Conservation (phyloP, 352 stramenopile species). For the Phytopythium vexans region DNA sequence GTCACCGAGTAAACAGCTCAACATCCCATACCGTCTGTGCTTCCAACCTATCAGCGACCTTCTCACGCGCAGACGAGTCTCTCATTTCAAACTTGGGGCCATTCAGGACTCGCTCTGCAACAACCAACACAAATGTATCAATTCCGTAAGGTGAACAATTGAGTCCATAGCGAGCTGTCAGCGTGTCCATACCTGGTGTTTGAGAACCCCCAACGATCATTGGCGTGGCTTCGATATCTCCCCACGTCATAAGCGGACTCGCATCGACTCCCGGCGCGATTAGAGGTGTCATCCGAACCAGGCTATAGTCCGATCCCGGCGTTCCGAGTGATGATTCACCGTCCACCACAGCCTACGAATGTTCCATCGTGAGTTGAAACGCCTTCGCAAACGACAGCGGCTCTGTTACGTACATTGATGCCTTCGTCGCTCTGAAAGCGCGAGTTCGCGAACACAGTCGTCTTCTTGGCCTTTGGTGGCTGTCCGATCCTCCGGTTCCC, state of each 20-base stretch:
- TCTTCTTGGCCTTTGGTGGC: slow-evolving; percentile 28
- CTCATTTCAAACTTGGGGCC: slow-evolving; percentile 64
- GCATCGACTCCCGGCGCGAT: slow-evolving; percentile 69
- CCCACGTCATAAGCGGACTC: slow-evolving; percentile 85
- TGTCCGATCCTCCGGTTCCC: slow-evolving; percentile 16
- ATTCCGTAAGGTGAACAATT: slow-evolving; percentile 1
- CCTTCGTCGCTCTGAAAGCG: slow-evolving; percentile 36
- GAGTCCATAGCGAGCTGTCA: background rate
- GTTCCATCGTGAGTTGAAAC: background rate
- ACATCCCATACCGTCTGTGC: slow-evolving; percentile 37
- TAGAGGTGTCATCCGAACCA: slow-evolving; percentile 79
- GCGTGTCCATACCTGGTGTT: slow-evolving; percentile 30
- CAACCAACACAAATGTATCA: background rate
- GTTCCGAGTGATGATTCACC: too few species aligned
- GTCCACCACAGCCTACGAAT: too few species aligned
- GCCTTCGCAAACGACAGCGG: background rate
- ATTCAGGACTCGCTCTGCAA: slow-evolving; percentile 30
- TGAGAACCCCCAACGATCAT: slow-evolving; percentile 40
- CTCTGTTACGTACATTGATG: slow-evolving; percentile 12
- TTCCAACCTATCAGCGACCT: slow-evolving; percentile 61
- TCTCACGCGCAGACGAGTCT: slow-evolving; percentile 56
- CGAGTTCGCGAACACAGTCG: slow-evolving; percentile 75
- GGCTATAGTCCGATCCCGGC: background rate
- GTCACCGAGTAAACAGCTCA: background rate
- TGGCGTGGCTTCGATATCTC: slow-evolving; percentile 78